These are phyloP conservation scores for Candida incommunis DNA, from an alignment of 805 yeast species.

Conservation along the genomic window DNA sequence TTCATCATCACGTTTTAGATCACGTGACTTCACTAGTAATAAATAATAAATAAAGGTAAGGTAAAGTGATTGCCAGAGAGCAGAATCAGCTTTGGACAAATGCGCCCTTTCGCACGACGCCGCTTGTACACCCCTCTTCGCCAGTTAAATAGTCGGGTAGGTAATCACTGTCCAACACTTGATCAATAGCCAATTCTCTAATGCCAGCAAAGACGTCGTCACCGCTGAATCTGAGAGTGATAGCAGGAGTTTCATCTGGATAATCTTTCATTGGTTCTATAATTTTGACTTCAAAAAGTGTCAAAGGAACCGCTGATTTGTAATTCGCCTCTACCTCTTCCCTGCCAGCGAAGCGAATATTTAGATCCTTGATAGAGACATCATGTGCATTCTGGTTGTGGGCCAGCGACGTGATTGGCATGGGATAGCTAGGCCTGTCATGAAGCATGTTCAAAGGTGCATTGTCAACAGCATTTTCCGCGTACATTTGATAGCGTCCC, in stretches of 20 bases:
- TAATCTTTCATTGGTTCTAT: background rate
- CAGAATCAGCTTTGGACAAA: no score
- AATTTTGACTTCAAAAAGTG: background rate
- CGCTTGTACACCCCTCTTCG: background rate
- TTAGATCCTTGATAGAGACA: no score
- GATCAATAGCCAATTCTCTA: background rate
- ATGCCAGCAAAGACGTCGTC: constrained; percentile 1
- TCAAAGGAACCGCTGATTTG: background rate
- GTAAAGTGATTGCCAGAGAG: no score
- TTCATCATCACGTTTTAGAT: no score
- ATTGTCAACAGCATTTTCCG: background rate
- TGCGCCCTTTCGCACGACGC: background rate
- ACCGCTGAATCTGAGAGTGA: background rate
- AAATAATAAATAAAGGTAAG: no score
- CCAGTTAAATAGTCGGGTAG: background rate
- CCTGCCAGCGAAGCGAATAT: background rate
- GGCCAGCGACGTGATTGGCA: no score
- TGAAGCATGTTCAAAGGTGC: background rate
- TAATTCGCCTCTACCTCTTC: background rate
- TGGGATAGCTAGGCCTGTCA: background rate
- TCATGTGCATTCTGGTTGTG: no score
- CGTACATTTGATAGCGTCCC: background rate
- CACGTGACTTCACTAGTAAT: background rate
- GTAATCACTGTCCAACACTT: background rate
- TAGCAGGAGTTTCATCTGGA: background rate